Base-by-base conservation (phyloP, 2,329 filamentous ascomycete species). In the Fusarium miscanthi region DNA sequence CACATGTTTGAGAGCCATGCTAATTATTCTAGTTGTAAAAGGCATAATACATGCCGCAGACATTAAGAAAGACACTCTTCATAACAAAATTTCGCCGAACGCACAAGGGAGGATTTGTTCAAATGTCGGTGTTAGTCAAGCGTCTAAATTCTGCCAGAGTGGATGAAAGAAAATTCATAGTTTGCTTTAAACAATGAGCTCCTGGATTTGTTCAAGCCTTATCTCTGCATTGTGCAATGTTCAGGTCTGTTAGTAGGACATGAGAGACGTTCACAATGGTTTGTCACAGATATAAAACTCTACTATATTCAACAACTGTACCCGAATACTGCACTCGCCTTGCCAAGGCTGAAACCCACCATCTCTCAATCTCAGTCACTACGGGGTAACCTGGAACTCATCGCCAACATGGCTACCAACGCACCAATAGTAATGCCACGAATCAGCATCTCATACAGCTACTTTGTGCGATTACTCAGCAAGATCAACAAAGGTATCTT, bases 121-220 rank as follows among this genome's bases (percentile, higher is more conserved):
- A 8, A 7, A n/a, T n/a, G 19, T n/a, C 23, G 8, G 17, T 27
- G 0, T 11, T 25, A 0, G 3, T 9, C 3, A 16, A 16, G 13
- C 6, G 23, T 38, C 23, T 27, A 13, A 5, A 16, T 21, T 13
- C 8, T 9, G 5, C 21, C n/a, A 31, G 0, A 23, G 3, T 6
- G 12, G n/a, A 33, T 16, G 10, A 23, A 23, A 13, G 30, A 19
- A 23, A 2, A 3, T 5, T 4, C 11, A 6, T 23, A 12, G 11
- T 30, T 19, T 51, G 11, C 46, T 10, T 35, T 12, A 2, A 19
- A 14, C 4, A 49, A 19, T 23, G 30, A 35, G 4, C 27, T 8
- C 6, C 27, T 12, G 14, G 16, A 19, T 33, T 25, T 21, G 48
- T 35, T 25, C 48, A 21, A 14, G 16, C 12, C 3, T 9, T 6